Evolutionary conservation across 2,329 filamentous ascomycete genomes (phyloP).

Genomic region (Aureobasidium sp.): DNA sequence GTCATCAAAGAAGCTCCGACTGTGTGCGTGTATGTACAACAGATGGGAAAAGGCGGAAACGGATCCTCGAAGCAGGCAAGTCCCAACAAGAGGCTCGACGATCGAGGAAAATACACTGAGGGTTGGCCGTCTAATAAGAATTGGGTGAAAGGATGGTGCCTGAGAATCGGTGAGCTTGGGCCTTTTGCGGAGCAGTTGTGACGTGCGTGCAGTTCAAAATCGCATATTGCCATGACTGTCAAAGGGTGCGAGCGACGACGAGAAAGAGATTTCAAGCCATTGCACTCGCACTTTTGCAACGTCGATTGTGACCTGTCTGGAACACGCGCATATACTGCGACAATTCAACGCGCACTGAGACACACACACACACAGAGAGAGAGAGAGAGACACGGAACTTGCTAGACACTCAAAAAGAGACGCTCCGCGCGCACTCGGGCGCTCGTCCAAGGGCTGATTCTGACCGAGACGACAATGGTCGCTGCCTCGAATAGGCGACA

Average conservation of each 20-base stretch:
- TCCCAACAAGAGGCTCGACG: neutral
- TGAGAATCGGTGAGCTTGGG: constrained; percentile 8
- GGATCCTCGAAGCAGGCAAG: neutral
- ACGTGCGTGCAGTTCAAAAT: constrained; percentile 5
- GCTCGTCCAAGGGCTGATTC: neutral
- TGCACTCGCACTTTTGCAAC: neutral
- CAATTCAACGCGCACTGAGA: neutral
- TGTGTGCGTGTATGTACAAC: neutral
- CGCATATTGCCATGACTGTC: constrained; percentile 11
- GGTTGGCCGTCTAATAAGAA: neutral
- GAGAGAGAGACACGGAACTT: constrained; percentile 12
- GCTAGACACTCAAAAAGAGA: constrained; percentile 5
- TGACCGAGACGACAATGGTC: constrained; percentile 5
- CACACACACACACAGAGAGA: neutral
- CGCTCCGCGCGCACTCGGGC: constrained; percentile 1
- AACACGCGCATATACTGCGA: neutral
- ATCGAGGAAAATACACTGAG: constrained; percentile 4
- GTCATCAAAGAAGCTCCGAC: neutral
- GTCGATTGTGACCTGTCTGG: neutral
- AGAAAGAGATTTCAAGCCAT: constrained; percentile 13
- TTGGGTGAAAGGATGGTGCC: neutral
- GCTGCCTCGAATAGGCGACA: neutral
- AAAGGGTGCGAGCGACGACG: constrained; percentile 2
- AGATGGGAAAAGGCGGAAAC: neutral
- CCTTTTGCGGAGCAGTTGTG: constrained; percentile 1